phyloP scores from a whole-genome alignment of 1,284 basidiomycete genomes.

The Cystobasidiaceae sp. region DNA sequence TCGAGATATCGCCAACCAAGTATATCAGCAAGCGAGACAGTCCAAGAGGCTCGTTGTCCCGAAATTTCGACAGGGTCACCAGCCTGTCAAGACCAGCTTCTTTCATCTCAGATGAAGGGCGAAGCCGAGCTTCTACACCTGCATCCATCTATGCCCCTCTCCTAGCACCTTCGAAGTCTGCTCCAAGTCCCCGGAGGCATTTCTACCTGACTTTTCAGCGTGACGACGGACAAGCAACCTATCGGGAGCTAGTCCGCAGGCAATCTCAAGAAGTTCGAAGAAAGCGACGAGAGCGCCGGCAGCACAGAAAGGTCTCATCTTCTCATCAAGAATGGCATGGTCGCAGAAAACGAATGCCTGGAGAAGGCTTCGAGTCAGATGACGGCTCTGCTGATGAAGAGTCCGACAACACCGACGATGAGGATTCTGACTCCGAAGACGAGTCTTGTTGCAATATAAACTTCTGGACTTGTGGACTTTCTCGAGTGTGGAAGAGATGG shows the following conservation, averaged over 20 bases:
- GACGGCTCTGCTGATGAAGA: no score
- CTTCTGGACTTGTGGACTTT: no score
- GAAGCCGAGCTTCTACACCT: constrained; percentile 21
- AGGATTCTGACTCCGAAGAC: no score
- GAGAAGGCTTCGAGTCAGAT: no score
- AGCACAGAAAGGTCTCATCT: background rate
- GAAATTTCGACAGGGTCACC: background rate
- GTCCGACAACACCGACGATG: no score
- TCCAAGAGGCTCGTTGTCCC: constrained; percentile 2
- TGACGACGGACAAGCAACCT: constrained; percentile 7
- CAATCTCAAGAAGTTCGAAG: constrained; percentile 1
- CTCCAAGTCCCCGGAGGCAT: constrained; percentile 19
- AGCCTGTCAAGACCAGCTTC: constrained; percentile 1
- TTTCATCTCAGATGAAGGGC: constrained; percentile 19
- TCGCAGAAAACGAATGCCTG: background rate
- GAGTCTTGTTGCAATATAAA: no score
- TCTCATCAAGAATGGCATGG: background rate
- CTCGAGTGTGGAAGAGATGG: no score
- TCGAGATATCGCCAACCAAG: background rate
- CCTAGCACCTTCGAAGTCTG: constrained; percentile 14
- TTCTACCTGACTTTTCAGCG: constrained; percentile 24
- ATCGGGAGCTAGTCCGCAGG: constrained; percentile 13
- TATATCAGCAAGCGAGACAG: background rate
- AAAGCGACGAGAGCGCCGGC: background rate
- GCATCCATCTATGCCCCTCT: constrained; percentile 28